phyloP scores from a whole-genome alignment of 176 grass and related monocot species.

The Triticum monococcum region DNA sequence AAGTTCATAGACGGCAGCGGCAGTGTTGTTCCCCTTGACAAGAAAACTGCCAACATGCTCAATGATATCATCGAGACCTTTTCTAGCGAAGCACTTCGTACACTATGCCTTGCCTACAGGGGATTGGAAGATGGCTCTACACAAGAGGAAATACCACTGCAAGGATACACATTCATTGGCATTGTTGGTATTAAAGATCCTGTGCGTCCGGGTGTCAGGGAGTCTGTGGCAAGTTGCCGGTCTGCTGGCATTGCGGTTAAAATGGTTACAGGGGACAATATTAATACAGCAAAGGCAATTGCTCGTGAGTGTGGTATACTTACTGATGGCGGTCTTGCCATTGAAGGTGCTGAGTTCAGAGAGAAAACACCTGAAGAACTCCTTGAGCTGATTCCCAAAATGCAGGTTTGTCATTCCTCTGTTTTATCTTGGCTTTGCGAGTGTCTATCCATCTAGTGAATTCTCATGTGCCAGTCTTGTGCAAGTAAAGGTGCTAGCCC shows the following conservation, averaged over 20 bases:
- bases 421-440: conserved; percentile 11
- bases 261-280: conserved; percentile 83
- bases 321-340: conserved; percentile 61
- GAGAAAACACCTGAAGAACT: conserved; percentile 67
- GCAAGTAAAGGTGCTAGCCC: conserved; percentile 65
- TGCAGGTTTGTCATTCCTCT: conserved; percentile 62
- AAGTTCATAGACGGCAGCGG: conserved; percentile 53
- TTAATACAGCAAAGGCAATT: conserved; percentile 77
- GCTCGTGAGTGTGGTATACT: conserved; percentile 74
- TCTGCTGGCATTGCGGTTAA: conserved; percentile 64
- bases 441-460: conserved; percentile 19
- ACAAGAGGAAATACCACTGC: conserved; percentile 44
- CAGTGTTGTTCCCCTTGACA: conserved; percentile 43
- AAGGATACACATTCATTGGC: conserved; percentile 63
- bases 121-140: conserved; percentile 32
- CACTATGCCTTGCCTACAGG: conserved; percentile 64
- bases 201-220: conserved; percentile 47
- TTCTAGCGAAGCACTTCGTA: conserved; percentile 63
- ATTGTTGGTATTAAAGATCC: conserved; percentile 82
- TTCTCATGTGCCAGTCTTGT: conserved; percentile 26
- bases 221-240: conserved; percentile 60
- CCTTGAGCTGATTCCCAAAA: conserved; percentile 80
- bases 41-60: conserved; percentile 27
- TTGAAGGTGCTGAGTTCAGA: conserved; percentile 68
- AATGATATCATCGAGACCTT: conserved; percentile 49